Base-by-base conservation (phyloP, 148 eudicot species). In the Beta vulgaris region DNA sequence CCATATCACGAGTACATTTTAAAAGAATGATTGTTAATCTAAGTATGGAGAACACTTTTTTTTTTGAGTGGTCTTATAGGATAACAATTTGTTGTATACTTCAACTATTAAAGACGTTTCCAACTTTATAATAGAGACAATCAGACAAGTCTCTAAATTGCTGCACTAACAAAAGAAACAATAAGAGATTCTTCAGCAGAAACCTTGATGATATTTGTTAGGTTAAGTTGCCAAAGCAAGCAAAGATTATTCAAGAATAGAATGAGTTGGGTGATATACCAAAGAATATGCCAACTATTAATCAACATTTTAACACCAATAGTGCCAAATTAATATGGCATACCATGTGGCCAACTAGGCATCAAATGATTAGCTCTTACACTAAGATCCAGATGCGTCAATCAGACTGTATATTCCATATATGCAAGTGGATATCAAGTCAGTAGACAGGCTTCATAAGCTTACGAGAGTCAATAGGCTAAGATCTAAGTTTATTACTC, bases 281-380 rank as follows among this genome's bases (percentile, higher is more conserved):
- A 31, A 74, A 72, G 76, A 34, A 73, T 67, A 73, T 67, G 62
- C 39, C 37, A 43, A 36, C 51, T 16, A 28, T 8, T 28, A 54
- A 25, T 26, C 3, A 40, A 39, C n/a, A n/a, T n/a, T n/a, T 36
- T 31, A 65, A n/a, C 29, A 19, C 60, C 75, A 73, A 0, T 40
- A 32, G n/a, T n/a, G 58, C 55, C 59, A 63, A 55, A 73, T n/a
- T 55, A 72, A 57, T 23, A 29, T 58, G 77, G 77, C 82, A 73
- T 16, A 59, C 61, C 77, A 73, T 79, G 60, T 79, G 77, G 61
- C 73, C 73, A 73, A 6, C 73, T 65, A 25, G 18, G 8, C 18
- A 64, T 14, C 65, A 53, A 73, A 75, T 75, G 49, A 75, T 75
- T 75, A 75, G 25, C 51, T 40, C 26, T 34, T 75, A 48, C 65